These are phyloP conservation scores for Cercophora samala DNA, from an alignment of 495 filamentous ascomycete genomes.

Conservation along the genomic window DNA sequence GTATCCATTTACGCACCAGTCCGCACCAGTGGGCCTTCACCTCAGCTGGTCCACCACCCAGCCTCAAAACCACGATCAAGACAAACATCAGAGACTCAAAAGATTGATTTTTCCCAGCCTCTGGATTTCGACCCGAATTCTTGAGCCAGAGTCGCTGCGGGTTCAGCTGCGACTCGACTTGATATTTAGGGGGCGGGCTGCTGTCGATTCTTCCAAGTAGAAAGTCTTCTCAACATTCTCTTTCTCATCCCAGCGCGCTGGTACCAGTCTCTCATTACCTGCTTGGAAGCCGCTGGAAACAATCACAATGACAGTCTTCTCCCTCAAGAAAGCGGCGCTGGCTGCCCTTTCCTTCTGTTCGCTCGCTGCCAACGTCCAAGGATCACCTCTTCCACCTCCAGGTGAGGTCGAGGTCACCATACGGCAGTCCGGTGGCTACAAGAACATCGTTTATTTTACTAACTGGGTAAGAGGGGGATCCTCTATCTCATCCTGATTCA, in stretches of 20 bases:
- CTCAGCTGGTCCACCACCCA: constrained; percentile 1
- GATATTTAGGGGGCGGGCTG: no score
- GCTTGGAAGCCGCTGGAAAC: neutral
- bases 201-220: neutral
- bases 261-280: neutral
- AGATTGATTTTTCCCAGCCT: neutral
- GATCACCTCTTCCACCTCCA: constrained; percentile 8
- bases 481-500: neutral
- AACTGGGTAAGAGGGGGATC: constrained; percentile 38
- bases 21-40: no score
- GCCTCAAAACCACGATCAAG: neutral
- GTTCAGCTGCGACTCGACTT: neutral
- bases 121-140: neutral
- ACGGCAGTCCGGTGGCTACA: constrained; percentile 29
- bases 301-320: constrained; percentile 11
- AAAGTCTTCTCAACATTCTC: neutral
- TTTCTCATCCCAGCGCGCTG: neutral
- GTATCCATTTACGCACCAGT: neutral
- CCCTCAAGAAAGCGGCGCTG: constrained; percentile 22
- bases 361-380: constrained; percentile 3
- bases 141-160: neutral
- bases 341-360: constrained; percentile 23
- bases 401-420: neutral
- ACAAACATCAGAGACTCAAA: neutral
- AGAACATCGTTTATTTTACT: constrained; percentile 48